Conservation (phyloP, 2,329 filamentous ascomycete genomes). For the Paradendryphiella salina region DNA sequence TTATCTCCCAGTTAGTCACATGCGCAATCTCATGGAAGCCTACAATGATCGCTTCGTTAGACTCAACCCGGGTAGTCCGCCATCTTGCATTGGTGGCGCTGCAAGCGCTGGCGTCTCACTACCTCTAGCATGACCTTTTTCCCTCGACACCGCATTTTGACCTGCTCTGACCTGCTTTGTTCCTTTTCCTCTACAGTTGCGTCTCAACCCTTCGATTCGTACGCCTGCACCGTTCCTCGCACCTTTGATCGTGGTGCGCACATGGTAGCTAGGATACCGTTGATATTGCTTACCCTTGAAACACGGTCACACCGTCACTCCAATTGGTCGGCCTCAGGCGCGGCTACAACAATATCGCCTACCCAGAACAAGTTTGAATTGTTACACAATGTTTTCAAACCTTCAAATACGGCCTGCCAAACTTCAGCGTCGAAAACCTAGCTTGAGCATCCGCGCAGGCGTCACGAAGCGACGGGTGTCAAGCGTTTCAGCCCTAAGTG, state of each 20-base stretch:
- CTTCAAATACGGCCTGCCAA: conserved; percentile 26
- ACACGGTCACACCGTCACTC: background rate
- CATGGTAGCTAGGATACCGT: background rate
- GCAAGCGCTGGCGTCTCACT: conserved; percentile 19
- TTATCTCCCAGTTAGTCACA: background rate
- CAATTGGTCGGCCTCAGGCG: background rate
- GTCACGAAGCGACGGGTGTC: conserved; percentile 29
- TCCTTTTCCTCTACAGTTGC: background rate
- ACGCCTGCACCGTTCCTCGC: background rate
- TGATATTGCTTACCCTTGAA: background rate
- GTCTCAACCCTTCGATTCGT: background rate
- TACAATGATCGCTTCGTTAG: conserved; percentile 6
- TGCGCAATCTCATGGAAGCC: background rate
- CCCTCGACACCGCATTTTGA: conserved; percentile 7
- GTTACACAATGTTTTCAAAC: conserved; percentile 20
- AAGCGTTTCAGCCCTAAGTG: conserved; percentile 15
- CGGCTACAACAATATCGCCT: background rate
- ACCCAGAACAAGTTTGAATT: background rate
- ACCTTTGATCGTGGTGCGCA: background rate
- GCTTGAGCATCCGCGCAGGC: conserved; percentile 28
- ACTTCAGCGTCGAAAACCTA: conserved; percentile 28
- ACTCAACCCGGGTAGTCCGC: conserved; percentile 10
- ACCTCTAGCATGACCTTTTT: conserved; percentile 8
- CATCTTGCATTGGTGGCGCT: conserved; percentile 21
- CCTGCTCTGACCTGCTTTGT: conserved; percentile 1